Conservation (phyloP, 805 yeast species). For the Saccharomyces mikatae region DNA sequence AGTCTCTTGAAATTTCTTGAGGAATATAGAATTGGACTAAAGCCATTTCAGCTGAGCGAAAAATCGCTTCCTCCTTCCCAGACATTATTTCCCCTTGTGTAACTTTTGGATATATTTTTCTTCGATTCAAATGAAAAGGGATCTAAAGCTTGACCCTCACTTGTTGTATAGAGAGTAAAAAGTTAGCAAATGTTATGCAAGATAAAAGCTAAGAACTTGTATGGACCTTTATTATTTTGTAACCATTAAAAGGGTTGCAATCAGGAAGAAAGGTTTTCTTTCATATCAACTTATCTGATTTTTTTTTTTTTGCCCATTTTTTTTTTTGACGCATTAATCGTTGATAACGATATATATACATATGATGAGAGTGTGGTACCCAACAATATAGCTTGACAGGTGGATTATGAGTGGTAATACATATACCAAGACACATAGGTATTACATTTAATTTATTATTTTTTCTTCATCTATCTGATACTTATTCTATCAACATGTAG, state of each 20-base stretch:
- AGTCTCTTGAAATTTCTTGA: constrained; percentile 79
- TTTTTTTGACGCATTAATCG: not conserved
- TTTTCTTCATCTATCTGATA: not conserved
- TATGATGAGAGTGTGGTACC: not conserved
- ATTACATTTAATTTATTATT: not conserved
- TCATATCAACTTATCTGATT: not conserved
- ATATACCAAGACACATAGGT: not conserved
- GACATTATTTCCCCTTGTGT: constrained; percentile 1
- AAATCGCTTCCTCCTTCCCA: constrained; percentile 30
- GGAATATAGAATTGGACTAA: constrained; percentile 87
- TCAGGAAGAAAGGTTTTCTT: not conserved
- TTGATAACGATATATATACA: not conserved
- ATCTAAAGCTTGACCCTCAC: not conserved
- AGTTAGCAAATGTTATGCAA: not conserved
- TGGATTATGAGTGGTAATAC: not conserved
- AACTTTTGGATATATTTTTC: not conserved
- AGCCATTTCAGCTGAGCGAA: constrained; percentile 94
- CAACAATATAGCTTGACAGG: not conserved
- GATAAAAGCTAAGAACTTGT: not conserved
- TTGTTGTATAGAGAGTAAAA: not conserved
- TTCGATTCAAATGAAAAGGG: not conserved
- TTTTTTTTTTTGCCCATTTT: not conserved
- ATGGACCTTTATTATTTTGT: not conserved
- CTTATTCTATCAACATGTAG: not conserved
- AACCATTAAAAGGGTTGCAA: not conserved